Base-by-base conservation (phyloP, 2,329 filamentous ascomycete species). In the Teratosphaeriaceae sp. region DNA sequence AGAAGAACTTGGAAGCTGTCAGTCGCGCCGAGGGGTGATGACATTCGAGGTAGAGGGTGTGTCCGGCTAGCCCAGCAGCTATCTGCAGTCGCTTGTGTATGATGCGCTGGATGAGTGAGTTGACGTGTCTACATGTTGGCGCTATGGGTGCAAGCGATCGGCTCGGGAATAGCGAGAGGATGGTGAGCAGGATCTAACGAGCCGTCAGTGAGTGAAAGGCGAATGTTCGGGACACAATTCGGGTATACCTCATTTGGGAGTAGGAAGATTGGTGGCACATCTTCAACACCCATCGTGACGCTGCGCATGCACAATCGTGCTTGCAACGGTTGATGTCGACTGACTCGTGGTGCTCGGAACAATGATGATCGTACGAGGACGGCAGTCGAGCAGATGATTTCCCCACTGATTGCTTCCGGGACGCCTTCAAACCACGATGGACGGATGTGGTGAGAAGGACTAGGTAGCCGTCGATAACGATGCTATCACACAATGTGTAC, bases 11-110 rank as follows among this genome's bases (percentile, higher is more conserved):
- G 0, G 85, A 82, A 16, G 84, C 81, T 4, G 75, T 80, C 38
- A 84, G 70, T 61, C 81, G 82, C 19, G 75, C 79, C 49, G 73
- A 78, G 0, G 85, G 86, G 50, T 84, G 85, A 57, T 84, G 89
- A 61, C 84, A 87, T 66, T 90, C 85, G 31, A 94, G 76, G 27
- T 89, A 78, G 29, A 92, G 65, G 42, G 80, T 76, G 56, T 86
- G 78, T 27, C 79, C 74, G 27, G 74, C 65, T 6, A 83, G 65
- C 2, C 74, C 66, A 3, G 79, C 73, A 16, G 79, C 77, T 16
- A 73, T 62, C 36, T 81, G 65, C 2, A 88, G 70, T 24, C 84
- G 80, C 38, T 75, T 72, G 49, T 84, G 77, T 6, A 88, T 65
- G 34, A 86, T 74, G 20, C 78, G 76, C 3, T 80, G 65, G 44